A percentile compares a stretch with the other conserved stretches of the same genome.
Evolutionary conservation across 176 grass and related monocot species (phyloP).

Genomic region (Miscanthus lutarioriparius): DNA sequence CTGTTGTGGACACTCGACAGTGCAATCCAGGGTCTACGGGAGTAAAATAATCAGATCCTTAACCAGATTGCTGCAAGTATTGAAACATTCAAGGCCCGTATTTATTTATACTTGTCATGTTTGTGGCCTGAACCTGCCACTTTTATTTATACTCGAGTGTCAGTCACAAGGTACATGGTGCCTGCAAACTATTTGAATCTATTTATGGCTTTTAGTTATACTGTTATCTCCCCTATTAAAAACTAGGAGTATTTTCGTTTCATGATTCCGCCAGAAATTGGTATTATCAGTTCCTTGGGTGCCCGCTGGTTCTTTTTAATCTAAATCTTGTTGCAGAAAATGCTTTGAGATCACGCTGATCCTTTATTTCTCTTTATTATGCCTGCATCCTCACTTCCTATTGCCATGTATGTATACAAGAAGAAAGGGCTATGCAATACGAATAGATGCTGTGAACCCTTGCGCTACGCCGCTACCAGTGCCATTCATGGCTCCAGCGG

Average conservation of each 20-base stretch:
- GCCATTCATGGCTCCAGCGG: no score
- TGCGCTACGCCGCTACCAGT: no score
- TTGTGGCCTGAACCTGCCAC: neutral
- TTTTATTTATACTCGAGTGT: neutral
- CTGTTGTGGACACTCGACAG: constrained; percentile 38
- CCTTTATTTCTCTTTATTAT: constrained; percentile 20
- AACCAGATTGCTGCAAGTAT: constrained; percentile 76
- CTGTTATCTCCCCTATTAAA: neutral
- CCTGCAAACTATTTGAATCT: constrained; percentile 6
- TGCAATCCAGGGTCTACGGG: constrained; percentile 62
- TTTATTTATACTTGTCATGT: neutral
- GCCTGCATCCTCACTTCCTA: no score
- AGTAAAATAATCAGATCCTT: constrained; percentile 69
- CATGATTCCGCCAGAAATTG: no score
- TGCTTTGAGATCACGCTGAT: neutral
- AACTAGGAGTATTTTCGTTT: no score
- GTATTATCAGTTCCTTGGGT: neutral
- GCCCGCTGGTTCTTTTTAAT: neutral
- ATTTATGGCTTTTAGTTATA: neutral
- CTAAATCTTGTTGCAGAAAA: neutral
- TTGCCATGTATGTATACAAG: constrained; percentile 20
- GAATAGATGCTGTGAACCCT: neutral
- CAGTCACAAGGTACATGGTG: neutral
- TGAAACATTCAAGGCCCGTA: constrained; percentile 56
- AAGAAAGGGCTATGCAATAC: neutral